Percentiles rank a stretch among this genome's conserved stretches.
Evolutionary conservation across 73 alveolate species (phyloP).

Genomic region (Stentor roeselii): DNA sequence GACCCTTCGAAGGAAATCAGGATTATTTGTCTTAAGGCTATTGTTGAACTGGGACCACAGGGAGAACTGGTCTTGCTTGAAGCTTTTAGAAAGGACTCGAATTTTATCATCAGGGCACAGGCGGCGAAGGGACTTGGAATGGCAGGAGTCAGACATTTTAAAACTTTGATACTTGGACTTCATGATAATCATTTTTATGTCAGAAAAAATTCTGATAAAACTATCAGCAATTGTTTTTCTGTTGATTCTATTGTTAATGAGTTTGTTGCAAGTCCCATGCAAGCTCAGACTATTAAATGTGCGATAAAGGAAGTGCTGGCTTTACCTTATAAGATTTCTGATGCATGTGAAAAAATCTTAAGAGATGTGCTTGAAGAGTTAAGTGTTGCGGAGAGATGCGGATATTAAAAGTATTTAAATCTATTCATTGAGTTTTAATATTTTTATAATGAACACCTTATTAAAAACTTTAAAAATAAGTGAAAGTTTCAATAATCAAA

Average conservation of each 20-base stretch:
- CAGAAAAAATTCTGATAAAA: neutral
- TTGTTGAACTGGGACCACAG: constrained; percentile 2
- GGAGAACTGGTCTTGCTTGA: neutral
- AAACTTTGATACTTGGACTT: neutral
- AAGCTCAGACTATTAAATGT: neutral
- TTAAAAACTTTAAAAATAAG: no score
- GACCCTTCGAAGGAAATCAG: neutral
- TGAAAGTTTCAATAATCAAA: no score
- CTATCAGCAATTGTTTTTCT: neutral
- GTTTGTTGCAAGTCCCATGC: neutral
- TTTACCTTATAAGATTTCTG: neutral
- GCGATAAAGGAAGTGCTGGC: neutral
- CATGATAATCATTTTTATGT: neutral
- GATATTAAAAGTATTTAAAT: no score
- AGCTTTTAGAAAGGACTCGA: neutral
- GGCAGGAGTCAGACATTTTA: neutral
- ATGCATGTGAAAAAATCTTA: neutral
- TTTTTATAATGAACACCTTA: no score
- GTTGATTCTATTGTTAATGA: neutral
- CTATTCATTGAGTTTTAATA: no score
- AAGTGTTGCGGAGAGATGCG: no score
- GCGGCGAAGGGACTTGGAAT: constrained; percentile 1
- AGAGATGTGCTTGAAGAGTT: neutral
- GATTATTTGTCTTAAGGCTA: neutral
- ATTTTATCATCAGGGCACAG: neutral